phyloP scores from a whole-genome alignment of 768 basidiomycete species.

The Suillus subalutaceus region DNA sequence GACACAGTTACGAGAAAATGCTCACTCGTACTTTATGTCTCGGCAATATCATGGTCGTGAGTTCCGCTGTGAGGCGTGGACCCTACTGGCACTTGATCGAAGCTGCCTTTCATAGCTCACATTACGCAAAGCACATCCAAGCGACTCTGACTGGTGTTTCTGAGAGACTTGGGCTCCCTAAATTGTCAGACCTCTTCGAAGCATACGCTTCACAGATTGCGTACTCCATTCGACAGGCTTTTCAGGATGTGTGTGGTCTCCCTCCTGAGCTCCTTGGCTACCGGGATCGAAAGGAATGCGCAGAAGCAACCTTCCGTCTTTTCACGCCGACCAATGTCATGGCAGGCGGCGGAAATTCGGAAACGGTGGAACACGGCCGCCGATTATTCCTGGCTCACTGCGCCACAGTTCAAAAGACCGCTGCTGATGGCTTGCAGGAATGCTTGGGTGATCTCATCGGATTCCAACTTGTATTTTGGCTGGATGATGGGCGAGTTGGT shows the following conservation, averaged over 20 bases:
- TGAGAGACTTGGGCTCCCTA: slow-evolving; percentile 63
- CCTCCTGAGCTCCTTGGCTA: slow-evolving; percentile 81
- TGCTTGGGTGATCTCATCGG: slow-evolving; percentile 77
- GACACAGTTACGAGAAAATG: slow-evolving; percentile 70
- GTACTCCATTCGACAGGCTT: slow-evolving; percentile 56
- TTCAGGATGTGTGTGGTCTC: slow-evolving; percentile 57
- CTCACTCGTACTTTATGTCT: slow-evolving; percentile 71
- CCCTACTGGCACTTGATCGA: slow-evolving; percentile 91
- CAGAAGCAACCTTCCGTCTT: slow-evolving; percentile 63
- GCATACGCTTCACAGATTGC: slow-evolving; percentile 80
- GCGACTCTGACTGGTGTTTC: slow-evolving; percentile 65
- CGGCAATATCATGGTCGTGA: slow-evolving; percentile 79
- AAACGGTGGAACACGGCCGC: slow-evolving; percentile 39
- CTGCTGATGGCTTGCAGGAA: slow-evolving; percentile 52
- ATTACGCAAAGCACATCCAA: slow-evolving; percentile 38
- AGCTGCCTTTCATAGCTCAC: slow-evolving; percentile 43
- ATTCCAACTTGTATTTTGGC: slow-evolving; percentile 52
- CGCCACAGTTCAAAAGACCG: slow-evolving; percentile 52
- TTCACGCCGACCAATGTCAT: slow-evolving; percentile 73
- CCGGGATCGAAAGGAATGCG: slow-evolving; percentile 62
- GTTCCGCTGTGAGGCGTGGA: slow-evolving; percentile 74
- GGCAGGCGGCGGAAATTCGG: slow-evolving; percentile 34
- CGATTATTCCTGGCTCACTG: slow-evolving; percentile 65
- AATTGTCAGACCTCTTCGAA: slow-evolving; percentile 68
- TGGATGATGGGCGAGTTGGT: slow-evolving; percentile 35